Evolutionary conservation across 352 stramenopile genomes (phyloP).

Genomic region (Phytopythium ostracodes): DNA sequence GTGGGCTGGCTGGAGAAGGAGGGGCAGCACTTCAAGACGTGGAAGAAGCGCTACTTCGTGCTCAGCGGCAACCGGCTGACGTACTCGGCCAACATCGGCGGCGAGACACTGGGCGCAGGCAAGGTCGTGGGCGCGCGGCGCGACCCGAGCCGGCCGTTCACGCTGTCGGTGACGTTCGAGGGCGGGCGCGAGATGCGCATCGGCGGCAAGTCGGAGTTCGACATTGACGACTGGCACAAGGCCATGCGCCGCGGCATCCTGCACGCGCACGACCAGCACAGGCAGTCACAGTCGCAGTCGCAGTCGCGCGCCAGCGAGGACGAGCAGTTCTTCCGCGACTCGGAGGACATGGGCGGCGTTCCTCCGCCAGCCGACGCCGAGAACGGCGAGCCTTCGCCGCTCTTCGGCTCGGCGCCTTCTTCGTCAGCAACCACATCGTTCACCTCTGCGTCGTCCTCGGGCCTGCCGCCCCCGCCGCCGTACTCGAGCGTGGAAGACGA

Average conservation of each 20-base stretch:
- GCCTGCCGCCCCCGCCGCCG: constrained; percentile 8
- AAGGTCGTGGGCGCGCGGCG: constrained; percentile 51
- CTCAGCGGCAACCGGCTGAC: constrained; percentile 53
- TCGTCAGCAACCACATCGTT: constrained; percentile 9
- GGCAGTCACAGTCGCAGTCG: constrained; percentile 20
- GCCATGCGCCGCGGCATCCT: constrained; percentile 41
- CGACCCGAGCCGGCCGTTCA: constrained; percentile 56
- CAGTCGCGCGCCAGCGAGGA: constrained; percentile 22
- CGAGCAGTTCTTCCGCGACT: constrained; percentile 9
- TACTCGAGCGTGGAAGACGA: constrained; percentile 15
- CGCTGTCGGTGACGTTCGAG: constrained; percentile 58
- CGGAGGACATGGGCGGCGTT: constrained; percentile 2
- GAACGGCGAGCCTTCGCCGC: constrained; percentile 22
- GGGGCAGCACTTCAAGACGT: constrained; percentile 57
- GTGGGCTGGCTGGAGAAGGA: constrained; percentile 74
- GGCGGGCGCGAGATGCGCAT: constrained; percentile 64
- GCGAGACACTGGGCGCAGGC: constrained; percentile 40
- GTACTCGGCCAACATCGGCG: constrained; percentile 55
- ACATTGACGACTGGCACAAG: constrained; percentile 73
- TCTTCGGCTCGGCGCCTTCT: constrained; percentile 19
- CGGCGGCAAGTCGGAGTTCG: constrained; percentile 51
- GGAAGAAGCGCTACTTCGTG: constrained; percentile 77
- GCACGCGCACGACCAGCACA: constrained; percentile 27
- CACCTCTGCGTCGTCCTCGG: not conserved
- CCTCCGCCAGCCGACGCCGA: constrained; percentile 15